Conservation (phyloP, 148 eudicot species). For the Rhododendron ferrugineum region DNA sequence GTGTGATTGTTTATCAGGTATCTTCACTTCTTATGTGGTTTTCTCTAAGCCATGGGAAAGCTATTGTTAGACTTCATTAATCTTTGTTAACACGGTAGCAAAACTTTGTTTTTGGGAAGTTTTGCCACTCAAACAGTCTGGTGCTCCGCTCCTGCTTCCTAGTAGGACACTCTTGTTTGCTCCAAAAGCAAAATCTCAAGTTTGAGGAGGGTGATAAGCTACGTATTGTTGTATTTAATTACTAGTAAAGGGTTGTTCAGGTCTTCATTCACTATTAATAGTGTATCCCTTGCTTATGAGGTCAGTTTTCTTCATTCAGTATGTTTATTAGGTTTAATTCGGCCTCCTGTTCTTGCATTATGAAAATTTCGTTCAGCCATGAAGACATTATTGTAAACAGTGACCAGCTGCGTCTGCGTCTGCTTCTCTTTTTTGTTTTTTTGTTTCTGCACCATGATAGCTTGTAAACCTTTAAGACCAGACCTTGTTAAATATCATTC, state of each 20-base stretch:
- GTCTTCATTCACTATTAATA: not conserved
- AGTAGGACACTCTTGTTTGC: not conserved
- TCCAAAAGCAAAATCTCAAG: not conserved
- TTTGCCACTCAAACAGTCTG: not conserved
- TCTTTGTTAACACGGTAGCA: not conserved
- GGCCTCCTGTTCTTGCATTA: not conserved
- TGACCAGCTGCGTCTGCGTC: not conserved
- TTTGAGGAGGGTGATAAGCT: not conserved
- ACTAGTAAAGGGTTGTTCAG: not conserved
- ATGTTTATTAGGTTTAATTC: not conserved
- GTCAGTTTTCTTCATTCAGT: not conserved
- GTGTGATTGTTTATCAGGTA: not conserved
- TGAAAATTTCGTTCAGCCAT: not conserved
- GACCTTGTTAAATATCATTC: not conserved
- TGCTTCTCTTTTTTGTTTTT: not conserved
- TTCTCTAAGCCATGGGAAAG: not conserved
- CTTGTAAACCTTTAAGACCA: not conserved
- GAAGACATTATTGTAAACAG: not conserved
- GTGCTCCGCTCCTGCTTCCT: not conserved
- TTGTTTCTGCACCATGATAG: not conserved
- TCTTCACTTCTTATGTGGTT: not conserved
- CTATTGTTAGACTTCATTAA: not conserved
- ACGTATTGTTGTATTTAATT: not conserved
- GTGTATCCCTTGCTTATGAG: not conserved
- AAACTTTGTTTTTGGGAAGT: not conserved